These are phyloP conservation scores for Handroanthus guayacan DNA, from an alignment of 257 asterid species.

Conservation along the genomic window DNA sequence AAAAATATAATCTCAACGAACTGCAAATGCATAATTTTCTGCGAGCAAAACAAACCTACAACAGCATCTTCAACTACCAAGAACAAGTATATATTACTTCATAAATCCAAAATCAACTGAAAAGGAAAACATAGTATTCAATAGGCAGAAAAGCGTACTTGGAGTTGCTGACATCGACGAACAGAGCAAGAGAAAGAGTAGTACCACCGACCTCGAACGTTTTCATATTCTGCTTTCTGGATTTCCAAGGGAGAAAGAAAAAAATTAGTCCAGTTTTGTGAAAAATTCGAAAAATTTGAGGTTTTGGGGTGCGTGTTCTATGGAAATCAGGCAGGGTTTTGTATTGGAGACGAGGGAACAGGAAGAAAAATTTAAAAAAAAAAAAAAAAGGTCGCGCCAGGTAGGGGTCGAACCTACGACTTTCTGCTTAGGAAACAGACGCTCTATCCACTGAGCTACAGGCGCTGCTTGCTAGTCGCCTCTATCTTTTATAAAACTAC, in stretches of 20 bases:
- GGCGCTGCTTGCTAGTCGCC: constrained; percentile 59
- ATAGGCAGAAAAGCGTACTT: constrained; percentile 51
- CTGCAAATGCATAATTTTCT: background rate
- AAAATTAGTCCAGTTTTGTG: background rate
- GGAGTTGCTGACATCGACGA: constrained; percentile 82
- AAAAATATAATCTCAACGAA: background rate
- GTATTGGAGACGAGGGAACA: background rate
- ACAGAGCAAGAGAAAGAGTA: constrained; percentile 76
- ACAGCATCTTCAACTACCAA: background rate
- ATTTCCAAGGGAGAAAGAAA: background rate
- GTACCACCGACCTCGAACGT: constrained; percentile 66
- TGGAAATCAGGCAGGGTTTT: constrained; percentile 31
- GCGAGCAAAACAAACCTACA: constrained; percentile 4
- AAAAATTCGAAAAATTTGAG: background rate
- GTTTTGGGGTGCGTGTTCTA: constrained; percentile 12
- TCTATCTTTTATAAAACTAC: no score
- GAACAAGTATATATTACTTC: background rate
- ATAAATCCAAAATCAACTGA: background rate
- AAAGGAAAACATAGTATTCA: background rate
- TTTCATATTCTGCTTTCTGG: constrained; percentile 58
- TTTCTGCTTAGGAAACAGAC: constrained; percentile 99
- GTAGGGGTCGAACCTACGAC: constrained; percentile 97
- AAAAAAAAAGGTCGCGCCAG: constrained; percentile 64
- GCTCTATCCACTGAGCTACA: constrained; percentile 99
- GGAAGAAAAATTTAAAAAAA: background rate